Percentiles rank a stretch among this genome's conserved stretches.
Conservation (phyloP, 176 grass and related monocot genomes). For the Zea luxurians region DNA sequence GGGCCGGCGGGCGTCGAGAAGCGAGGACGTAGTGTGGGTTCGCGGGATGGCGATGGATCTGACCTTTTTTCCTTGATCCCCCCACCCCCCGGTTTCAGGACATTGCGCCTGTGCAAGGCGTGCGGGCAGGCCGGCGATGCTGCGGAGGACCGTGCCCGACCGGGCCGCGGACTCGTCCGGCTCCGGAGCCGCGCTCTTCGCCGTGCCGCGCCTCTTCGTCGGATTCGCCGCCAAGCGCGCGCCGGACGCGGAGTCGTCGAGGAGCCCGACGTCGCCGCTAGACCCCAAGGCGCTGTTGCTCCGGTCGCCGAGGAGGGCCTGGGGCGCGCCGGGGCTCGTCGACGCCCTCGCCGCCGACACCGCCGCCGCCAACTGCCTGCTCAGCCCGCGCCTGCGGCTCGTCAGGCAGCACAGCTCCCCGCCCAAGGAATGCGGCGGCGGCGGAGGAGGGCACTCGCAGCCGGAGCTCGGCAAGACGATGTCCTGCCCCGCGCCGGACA, state of each 20-base stretch:
- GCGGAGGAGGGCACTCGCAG: slow-evolving; percentile 14
- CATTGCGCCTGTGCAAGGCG: background rate
- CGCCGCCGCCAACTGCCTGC: slow-evolving; percentile 33
- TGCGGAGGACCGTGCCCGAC: slow-evolving; percentile 62
- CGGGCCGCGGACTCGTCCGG: slow-evolving; percentile 24
- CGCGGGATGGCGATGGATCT: background rate
- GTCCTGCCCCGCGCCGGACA: slow-evolving; percentile 56
- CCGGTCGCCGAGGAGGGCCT: slow-evolving; percentile 52
- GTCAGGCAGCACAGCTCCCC: slow-evolving; percentile 39
- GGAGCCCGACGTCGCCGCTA: slow-evolving; percentile 86
- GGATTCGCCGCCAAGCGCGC: slow-evolving; percentile 63
- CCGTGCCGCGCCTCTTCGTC: slow-evolving; percentile 67
- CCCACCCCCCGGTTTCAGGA: slow-evolving; percentile 30
- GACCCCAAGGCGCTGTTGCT: slow-evolving; percentile 69
- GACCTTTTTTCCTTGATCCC: slow-evolving; percentile 13
- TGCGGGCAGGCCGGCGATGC: slow-evolving; percentile 33
- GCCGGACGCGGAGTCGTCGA: slow-evolving; percentile 56
- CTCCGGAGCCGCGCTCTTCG: slow-evolving; percentile 55
- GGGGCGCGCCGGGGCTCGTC: slow-evolving; percentile 70
- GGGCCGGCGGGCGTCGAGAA: background rate
- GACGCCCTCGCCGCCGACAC: slow-evolving; percentile 50
- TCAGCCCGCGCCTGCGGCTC: slow-evolving; percentile 49
- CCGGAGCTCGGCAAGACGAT: slow-evolving; percentile 68
- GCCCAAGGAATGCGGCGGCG: slow-evolving; percentile 46
- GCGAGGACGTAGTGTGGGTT: background rate